Conservation (phyloP, 192 early-diverging fungal genomes). For the Mortierella alpina region DNA sequence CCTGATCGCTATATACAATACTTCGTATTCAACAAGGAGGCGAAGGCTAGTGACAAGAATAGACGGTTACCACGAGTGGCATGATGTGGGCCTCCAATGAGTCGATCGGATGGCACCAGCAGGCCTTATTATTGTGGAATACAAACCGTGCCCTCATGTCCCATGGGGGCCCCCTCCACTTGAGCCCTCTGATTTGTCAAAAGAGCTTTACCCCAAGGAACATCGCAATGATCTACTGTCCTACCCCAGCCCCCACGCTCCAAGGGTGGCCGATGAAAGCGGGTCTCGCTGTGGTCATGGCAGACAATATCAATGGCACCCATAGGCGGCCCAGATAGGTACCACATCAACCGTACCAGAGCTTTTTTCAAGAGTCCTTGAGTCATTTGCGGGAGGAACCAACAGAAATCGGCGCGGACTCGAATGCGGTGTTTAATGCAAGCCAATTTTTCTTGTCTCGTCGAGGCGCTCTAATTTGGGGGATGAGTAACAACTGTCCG, state of each 20-base stretch:
- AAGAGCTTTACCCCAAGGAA: not conserved
- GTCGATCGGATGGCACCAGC: not conserved
- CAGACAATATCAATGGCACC: no score
- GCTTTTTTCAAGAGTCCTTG: not conserved
- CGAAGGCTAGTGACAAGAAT: no score
- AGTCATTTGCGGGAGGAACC: slow-evolving; percentile 6
- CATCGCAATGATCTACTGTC: not conserved
- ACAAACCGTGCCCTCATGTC: not conserved
- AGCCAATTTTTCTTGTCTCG: not conserved
- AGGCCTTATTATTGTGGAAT: not conserved
- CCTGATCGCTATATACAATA: not conserved
- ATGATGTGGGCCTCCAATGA: no score
- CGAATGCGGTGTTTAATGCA: not conserved
- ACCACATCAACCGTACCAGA: not conserved
- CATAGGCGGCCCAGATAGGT: not conserved
- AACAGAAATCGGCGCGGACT: not conserved
- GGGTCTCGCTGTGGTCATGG: not conserved
- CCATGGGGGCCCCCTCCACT: no score
- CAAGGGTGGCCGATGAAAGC: not conserved
- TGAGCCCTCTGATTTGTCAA: not conserved
- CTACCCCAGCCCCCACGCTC: no score
- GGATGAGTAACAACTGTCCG: not conserved
- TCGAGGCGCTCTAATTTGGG: not conserved
- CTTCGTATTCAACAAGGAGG: not conserved
- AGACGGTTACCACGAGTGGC: no score